A percentile compares a stretch with the other conserved stretches of the same genome.
Conservation (phyloP, 768 basidiomycete species). For the Russula dissimulans region DNA sequence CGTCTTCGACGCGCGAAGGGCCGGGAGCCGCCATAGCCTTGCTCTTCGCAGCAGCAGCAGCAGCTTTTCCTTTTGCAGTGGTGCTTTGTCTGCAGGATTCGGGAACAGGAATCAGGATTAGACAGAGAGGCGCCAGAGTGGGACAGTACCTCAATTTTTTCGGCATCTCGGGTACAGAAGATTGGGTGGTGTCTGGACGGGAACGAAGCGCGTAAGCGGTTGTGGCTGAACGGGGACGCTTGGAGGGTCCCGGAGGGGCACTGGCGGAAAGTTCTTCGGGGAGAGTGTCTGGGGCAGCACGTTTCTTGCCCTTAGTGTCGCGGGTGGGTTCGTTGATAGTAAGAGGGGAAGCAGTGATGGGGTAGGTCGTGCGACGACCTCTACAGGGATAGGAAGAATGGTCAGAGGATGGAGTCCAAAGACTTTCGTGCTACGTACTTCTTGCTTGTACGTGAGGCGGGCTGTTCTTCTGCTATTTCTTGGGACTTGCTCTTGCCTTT, state of each 20-base stretch:
- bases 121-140: not conserved
- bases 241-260: constrained; percentile 39
- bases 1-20: constrained; percentile 56
- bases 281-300: constrained; percentile 62
- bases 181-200: constrained; percentile 32
- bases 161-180: constrained; percentile 50
- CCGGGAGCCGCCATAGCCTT: constrained; percentile 50
- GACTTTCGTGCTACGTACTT: constrained; percentile 26
- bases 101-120: constrained; percentile 7
- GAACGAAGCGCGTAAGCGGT: constrained; percentile 62
- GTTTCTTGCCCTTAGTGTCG: constrained; percentile 89
- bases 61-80: constrained; percentile 28
- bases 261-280: constrained; percentile 52
- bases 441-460: not conserved
- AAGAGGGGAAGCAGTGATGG: constrained; percentile 34
- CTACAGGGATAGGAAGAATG: constrained; percentile 28
- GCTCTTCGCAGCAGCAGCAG: constrained; percentile 39
- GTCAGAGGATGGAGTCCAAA: constrained; percentile 4
- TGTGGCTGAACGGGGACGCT: constrained; percentile 48
- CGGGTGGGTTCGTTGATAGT: constrained; percentile 68
- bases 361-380: constrained; percentile 48
- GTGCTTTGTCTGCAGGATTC: constrained; percentile 38
- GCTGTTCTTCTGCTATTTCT: constrained; percentile 53
- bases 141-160: constrained; percentile 56
- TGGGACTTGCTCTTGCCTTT: constrained; percentile 52